These are phyloP conservation scores for Entelexis sorbosivorans DNA, from an alignment of 1,139 yeast genomes.

Conservation along the genomic window DNA sequence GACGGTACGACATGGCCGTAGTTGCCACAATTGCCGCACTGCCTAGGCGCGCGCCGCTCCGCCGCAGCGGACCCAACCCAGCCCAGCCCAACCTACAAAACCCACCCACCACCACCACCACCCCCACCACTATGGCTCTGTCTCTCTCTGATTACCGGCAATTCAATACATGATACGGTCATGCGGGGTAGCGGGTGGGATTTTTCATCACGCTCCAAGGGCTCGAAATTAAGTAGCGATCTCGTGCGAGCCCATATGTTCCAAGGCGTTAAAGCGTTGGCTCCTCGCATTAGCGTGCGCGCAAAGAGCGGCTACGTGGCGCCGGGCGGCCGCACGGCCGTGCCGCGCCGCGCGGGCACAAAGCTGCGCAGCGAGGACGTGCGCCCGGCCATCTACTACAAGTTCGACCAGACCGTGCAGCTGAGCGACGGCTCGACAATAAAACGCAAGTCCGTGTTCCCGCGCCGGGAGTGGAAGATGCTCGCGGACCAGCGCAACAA, in stretches of 20 bases:
- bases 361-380: slow-evolving; percentile 23
- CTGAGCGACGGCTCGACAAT: slow-evolving; percentile 89
- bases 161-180: background rate
- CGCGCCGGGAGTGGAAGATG: slow-evolving; percentile 76
- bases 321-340: slow-evolving; percentile 23
- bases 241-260: background rate
- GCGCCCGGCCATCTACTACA: slow-evolving; percentile 84
- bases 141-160: too few species aligned
- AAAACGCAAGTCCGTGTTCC: slow-evolving; percentile 72
- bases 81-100: too few species aligned
- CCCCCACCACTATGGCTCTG: too few species aligned
- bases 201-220: background rate
- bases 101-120: too few species aligned
- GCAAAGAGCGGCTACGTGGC: slow-evolving; percentile 18
- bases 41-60: too few species aligned
- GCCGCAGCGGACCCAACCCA: too few species aligned
- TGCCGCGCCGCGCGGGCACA: slow-evolving; percentile 20
- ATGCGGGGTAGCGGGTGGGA: background rate
- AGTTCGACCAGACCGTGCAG: slow-evolving; percentile 77
- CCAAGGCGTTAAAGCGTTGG: background rate
- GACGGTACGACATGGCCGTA: too few species aligned
- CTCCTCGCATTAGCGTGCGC: slow-evolving; percentile 1
- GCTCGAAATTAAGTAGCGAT: too few species aligned
- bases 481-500: slow-evolving; percentile 80
- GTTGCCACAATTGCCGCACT: too few species aligned